Percentiles rank a stretch among this genome's conserved stretches.
Conservation (phyloP, 2,329 filamentous ascomycete genomes). For the Alternaria atra region DNA sequence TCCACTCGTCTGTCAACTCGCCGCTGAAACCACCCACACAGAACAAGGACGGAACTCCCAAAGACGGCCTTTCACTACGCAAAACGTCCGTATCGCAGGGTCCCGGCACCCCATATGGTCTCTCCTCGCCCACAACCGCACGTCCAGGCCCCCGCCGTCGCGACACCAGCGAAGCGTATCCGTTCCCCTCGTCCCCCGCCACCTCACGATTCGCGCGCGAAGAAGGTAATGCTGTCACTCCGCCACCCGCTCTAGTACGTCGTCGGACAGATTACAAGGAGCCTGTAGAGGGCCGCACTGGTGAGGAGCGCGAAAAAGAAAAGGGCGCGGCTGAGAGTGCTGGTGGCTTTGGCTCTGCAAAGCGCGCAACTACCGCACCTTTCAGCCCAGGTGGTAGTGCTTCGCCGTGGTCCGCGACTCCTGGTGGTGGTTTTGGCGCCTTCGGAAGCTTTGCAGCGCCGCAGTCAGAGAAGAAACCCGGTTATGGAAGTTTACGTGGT, state of each 20-base stretch:
- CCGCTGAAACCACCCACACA: constrained; percentile 85
- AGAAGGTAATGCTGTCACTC: constrained; percentile 68
- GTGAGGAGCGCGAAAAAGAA: constrained; percentile 63
- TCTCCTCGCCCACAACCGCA: constrained; percentile 76
- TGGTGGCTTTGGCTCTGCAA: constrained; percentile 62
- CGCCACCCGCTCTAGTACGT: constrained; percentile 67
- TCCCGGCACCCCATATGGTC: constrained; percentile 69
- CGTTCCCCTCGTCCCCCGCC: constrained; percentile 68
- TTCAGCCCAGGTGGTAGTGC: constrained; percentile 60
- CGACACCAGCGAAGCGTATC: constrained; percentile 79
- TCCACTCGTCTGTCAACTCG: constrained; percentile 89
- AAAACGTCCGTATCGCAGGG: constrained; percentile 85
- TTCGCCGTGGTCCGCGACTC: constrained; percentile 68
- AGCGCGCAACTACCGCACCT: constrained; percentile 65
- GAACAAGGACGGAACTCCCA: constrained; percentile 69
- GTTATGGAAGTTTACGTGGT: constrained; percentile 71
- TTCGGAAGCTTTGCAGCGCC: constrained; percentile 86
- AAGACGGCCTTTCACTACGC: constrained; percentile 69
- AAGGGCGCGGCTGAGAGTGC: constrained; percentile 53
- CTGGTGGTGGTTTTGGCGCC: constrained; percentile 73
- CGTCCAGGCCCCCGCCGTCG: constrained; percentile 82
- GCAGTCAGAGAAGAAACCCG: constrained; percentile 72
- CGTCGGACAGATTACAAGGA: constrained; percentile 71
- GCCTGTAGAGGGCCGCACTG: constrained; percentile 48
- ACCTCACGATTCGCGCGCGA: constrained; percentile 69